phyloP scores from a whole-genome alignment of 2,329 filamentous ascomycete genomes.

The Neopestalotiopsis sp. region DNA sequence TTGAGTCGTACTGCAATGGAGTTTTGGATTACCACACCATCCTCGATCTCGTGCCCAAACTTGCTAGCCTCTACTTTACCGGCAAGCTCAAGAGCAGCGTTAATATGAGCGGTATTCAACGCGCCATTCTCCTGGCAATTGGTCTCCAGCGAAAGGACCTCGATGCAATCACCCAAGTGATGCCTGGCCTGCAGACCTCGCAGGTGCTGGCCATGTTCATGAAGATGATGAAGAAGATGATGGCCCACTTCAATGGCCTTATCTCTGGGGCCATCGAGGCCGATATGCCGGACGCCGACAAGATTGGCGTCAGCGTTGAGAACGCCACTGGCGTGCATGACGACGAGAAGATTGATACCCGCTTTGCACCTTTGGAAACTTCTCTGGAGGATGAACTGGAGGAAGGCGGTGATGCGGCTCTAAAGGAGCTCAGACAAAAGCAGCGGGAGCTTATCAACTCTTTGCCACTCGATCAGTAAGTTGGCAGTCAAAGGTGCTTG shows the following conservation, averaged over 20 bases:
- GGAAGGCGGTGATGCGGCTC: constrained; percentile 79
- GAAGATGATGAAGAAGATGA: constrained; percentile 90
- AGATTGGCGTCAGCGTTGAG: constrained; percentile 61
- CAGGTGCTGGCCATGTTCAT: constrained; percentile 97
- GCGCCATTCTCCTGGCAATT: constrained; percentile 85
- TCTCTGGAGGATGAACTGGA: constrained; percentile 82
- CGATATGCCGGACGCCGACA: constrained; percentile 63
- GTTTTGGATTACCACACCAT: constrained; percentile 98
- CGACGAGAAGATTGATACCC: constrained; percentile 68
- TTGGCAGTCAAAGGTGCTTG: constrained; percentile 20
- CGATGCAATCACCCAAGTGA: constrained; percentile 78
- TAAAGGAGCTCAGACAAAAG: constrained; percentile 74
- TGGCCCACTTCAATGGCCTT: constrained; percentile 75
- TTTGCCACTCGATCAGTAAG: constrained; percentile 84
- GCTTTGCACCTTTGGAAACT: constrained; percentile 73
- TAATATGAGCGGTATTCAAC: constrained; percentile 80
- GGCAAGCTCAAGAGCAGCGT: constrained; percentile 72
- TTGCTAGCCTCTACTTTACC: constrained; percentile 85
- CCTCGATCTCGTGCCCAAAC: constrained; percentile 83
- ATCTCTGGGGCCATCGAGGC: constrained; percentile 76
- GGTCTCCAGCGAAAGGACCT: constrained; percentile 91
- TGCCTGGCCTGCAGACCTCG: constrained; percentile 68
- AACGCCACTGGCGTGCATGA: constrained; percentile 70
- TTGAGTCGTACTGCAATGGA: constrained; percentile 95
- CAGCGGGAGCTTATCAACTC: constrained; percentile 90